A percentile compares a stretch with the other conserved stretches of the same genome.
These are phyloP conservation scores for Apiotrichum sp. DNA, from an alignment of 1,284 basidiomycete species.

Conservation along the genomic window DNA sequence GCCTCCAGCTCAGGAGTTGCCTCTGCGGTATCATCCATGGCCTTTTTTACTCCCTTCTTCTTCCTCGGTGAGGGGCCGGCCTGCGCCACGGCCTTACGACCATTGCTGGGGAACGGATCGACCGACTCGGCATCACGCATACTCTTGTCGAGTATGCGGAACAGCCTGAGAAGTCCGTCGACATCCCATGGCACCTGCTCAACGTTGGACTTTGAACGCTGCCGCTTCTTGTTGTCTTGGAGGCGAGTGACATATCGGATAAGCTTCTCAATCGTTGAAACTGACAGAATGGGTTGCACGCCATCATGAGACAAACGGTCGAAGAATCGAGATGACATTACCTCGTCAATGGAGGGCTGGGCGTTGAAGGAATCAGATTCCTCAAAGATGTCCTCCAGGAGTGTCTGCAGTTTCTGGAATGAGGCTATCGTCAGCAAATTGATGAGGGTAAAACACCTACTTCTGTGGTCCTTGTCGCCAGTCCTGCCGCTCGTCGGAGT, in stretches of 20 bases:
- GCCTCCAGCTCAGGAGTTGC: conserved; percentile 22
- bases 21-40: conserved; percentile 30
- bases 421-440: conserved; percentile 52
- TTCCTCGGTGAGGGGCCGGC: conserved; percentile 24
- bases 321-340: conserved; percentile 57
- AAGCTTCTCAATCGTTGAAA: conserved; percentile 61
- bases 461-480: conserved; percentile 68
- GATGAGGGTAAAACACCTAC: conserved; percentile 45
- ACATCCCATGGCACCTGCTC: conserved; percentile 51
- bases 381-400: conserved; percentile 81
- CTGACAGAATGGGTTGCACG: conserved; percentile 57
- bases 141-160: conserved; percentile 70
- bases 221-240: conserved; percentile 20
- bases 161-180: conserved; percentile 56
- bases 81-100: conserved; percentile 19
- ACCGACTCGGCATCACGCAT: conserved; percentile 66
- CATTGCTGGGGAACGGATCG: conserved; percentile 57
- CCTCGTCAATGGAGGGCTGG: conserved; percentile 55
- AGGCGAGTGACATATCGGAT: conserved; percentile 25
- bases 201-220: conserved; percentile 5
- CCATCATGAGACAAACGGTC: conserved; percentile 57
- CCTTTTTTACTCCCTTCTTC: conserved; percentile 50
- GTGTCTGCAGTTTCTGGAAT: conserved; percentile 62
- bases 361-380: conserved; percentile 73
- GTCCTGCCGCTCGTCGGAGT: conserved; percentile 44